Base-by-base conservation (phyloP, 768 basidiomycete genomes). In the Kwoniella shandongensis region DNA sequence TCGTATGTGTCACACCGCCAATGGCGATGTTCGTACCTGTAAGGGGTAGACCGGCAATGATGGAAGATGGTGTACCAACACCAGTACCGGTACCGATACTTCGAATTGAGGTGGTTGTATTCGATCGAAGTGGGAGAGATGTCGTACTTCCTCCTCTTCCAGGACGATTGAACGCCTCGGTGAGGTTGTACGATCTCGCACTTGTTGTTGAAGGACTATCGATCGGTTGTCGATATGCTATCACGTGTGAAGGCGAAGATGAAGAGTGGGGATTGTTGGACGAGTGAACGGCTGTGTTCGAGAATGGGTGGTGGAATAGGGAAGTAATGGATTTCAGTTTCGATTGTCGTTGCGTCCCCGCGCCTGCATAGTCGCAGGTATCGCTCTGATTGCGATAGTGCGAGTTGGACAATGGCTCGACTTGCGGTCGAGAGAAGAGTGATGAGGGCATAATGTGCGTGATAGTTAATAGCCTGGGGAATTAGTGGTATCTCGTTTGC, bases 291-390 rank as follows among this genome's bases (percentile, higher is more conserved):
- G 12, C 17, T 5, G 38, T 2, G 15, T 49, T 29, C 7, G 38
- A 42, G 48, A 44, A 48, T 15, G 39, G 40, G 18, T 40, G 47
- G 32, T 40, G 47, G 32, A 57, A 57, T 38, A 57, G 44, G 12
- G 55, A 57, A 12, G 55, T 50, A 22, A 57, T 57, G 12, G 39
- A 35, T 35, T 38, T 57, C 22, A 57, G 45, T 18, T 48, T 56
- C 22, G 32, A 47, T 11, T 48, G 54, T 26, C 38, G 40, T 17
- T 39, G 44, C 4, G 44, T 18, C 17, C 47, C 30, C 11, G 44
- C 4, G 44, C 18, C 17, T 30, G 18, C 11, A 32, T 30, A 3
- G 47, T 30, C 8, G 32, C 32, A 48, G 40, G 22, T 40, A 17
- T 25, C 38, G n/a, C 40, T 26, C 22, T 23, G 50, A 35, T 13